Conservation (phyloP, 2,329 filamentous ascomycete genomes). For the Alternaria arborescens region DNA sequence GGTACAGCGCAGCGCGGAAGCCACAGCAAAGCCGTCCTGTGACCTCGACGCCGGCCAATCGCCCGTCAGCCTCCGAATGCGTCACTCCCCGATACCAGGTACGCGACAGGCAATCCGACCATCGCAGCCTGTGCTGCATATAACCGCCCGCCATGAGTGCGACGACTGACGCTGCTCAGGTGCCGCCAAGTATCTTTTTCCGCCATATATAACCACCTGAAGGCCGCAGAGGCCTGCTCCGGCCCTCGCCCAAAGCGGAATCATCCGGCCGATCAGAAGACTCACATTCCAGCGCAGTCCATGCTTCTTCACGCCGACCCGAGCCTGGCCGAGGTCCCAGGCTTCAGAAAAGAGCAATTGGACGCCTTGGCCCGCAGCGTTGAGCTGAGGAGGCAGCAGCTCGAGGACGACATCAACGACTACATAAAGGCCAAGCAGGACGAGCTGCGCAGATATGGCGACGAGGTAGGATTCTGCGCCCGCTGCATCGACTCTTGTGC, state of each 20-base stretch:
- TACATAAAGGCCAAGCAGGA: conserved; percentile 47
- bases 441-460: conserved; percentile 43
- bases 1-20: conserved; percentile 6
- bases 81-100: conserved; percentile 38
- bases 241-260: conserved; percentile 26
- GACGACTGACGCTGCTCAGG: conserved; percentile 31
- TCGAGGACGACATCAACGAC: conserved; percentile 46
- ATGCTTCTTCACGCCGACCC: conserved; percentile 44
- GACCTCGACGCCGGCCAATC: conserved; percentile 29
- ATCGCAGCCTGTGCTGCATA: conserved; percentile 18
- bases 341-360: conserved; percentile 44
- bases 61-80: conserved; percentile 40
- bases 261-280: conserved; percentile 26
- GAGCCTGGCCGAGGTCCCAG: conserved; percentile 45
- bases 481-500: conserved; percentile 6
- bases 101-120: conserved; percentile 23
- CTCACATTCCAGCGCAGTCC: conserved; percentile 21
- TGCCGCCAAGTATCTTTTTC: conserved; percentile 10
- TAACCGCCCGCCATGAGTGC: conserved; percentile 25
- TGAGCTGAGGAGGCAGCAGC: conserved; percentile 47
- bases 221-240: conserved; percentile 10
- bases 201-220: conserved; percentile 9
- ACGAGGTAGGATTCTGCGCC: conserved; percentile 36
- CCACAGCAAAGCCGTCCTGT: conserved; percentile 19
- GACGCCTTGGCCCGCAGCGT: conserved; percentile 43